These are phyloP conservation scores for Holtermanniella nyarrowii DNA, from an alignment of 768 basidiomycete genomes.

Conservation along the genomic window DNA sequence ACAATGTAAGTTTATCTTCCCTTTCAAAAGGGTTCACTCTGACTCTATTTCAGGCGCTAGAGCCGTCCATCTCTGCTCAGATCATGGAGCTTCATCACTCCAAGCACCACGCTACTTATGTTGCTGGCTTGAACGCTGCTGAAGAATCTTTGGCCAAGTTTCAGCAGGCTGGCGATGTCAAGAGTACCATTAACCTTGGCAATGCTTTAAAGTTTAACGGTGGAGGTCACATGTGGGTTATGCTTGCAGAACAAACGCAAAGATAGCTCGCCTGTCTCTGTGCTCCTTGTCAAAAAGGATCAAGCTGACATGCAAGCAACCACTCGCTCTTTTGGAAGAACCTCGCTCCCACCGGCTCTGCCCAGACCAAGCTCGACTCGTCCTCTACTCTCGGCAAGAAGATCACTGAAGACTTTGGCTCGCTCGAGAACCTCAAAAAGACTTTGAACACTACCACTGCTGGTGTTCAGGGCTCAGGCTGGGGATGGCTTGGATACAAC, in stretches of 20 bases:
- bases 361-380: slow-evolving; percentile 50
- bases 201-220: slow-evolving; percentile 93
- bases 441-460: slow-evolving; percentile 77
- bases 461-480: slow-evolving; percentile 83
- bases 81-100: slow-evolving; percentile 93
- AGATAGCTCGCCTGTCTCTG: not conserved
- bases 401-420: slow-evolving; percentile 50
- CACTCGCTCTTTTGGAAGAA: slow-evolving; percentile 96
- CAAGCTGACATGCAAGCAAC: slow-evolving; percentile 47
- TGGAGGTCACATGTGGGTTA: slow-evolving; percentile 53
- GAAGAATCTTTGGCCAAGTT: slow-evolving; percentile 61
- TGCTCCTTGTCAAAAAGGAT: too few species aligned
- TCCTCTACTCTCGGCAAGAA: slow-evolving; percentile 52
- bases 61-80: slow-evolving; percentile 81
- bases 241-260: not conserved
- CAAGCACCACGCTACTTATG: slow-evolving; percentile 93
- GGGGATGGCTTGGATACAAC: slow-evolving; percentile 90
- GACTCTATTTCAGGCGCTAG: slow-evolving; percentile 48
- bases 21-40: not conserved
- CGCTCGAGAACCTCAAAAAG: slow-evolving; percentile 59
- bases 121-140: slow-evolving; percentile 82
- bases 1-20: slow-evolving; percentile 49
- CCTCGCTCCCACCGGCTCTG: slow-evolving; percentile 60
- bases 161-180: slow-evolving; percentile 47
- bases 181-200: slow-evolving; percentile 76